Percentiles rank a stretch among this genome's conserved stretches.
These are phyloP conservation scores for Eragrostis curvula DNA, from an alignment of 176 grass and related monocot species.

Conservation along the genomic window DNA sequence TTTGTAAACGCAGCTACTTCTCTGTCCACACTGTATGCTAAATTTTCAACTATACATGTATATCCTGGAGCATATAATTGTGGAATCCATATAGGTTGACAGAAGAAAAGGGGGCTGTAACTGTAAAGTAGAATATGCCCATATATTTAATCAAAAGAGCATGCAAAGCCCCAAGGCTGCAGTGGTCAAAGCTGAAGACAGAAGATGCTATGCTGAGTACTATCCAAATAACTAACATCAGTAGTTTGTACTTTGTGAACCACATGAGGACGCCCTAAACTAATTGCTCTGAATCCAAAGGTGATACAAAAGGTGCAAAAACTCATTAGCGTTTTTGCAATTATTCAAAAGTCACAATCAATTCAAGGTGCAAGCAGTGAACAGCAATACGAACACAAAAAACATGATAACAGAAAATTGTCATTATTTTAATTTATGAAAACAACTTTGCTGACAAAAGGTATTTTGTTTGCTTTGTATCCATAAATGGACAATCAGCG, in stretches of 20 bases:
- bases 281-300: neutral
- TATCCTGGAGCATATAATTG: neutral
- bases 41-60: slow-evolving; percentile 2
- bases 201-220: neutral
- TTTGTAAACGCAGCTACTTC: neutral
- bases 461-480: slow-evolving; percentile 5
- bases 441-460: neutral
- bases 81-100: slow-evolving; percentile 18
- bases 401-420: neutral
- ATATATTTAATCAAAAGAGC: slow-evolving; percentile 8
- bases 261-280: neutral
- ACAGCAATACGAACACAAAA: neutral
- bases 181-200: neutral
- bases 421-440: neutral
- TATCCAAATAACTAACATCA: neutral
- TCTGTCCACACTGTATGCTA: neutral
- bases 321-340: neutral
- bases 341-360: neutral
- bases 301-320: neutral
- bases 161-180: neutral
- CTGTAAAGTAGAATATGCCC: neutral
- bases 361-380: neutral
- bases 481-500: slow-evolving; percentile 1
- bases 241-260: neutral
- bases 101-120: neutral